Percentiles rank a stretch among this genome's conserved stretches.
Evolutionary conservation across 2,329 filamentous ascomycete genomes (phyloP).

Genomic region (Aspergillus awamori): DNA sequence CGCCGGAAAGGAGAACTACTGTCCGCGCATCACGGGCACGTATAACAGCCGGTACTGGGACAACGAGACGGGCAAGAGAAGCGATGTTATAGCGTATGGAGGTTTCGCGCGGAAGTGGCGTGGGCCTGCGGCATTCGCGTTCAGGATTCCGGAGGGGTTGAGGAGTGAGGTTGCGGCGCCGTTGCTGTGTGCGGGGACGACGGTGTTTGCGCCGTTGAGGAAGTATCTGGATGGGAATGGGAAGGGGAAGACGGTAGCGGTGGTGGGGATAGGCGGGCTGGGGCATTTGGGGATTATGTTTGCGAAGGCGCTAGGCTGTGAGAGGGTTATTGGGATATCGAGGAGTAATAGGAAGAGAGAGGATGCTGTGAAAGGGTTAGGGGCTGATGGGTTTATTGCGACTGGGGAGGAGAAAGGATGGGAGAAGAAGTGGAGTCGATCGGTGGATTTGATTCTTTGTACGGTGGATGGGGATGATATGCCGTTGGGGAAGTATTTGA

Average conservation of each 20-base stretch:
- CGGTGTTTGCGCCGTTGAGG: slow-evolving; percentile 69
- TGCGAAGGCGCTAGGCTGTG: slow-evolving; percentile 69
- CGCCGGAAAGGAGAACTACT: slow-evolving; percentile 45
- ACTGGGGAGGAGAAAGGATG: slow-evolving; percentile 61
- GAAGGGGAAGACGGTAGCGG: slow-evolving; percentile 70
- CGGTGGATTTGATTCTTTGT: slow-evolving; percentile 59
- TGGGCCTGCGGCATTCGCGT: slow-evolving; percentile 60
- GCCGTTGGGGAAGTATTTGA: slow-evolving; percentile 65
- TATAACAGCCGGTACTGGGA: slow-evolving; percentile 42
- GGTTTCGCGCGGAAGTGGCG: slow-evolving; percentile 63
- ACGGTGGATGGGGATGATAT: slow-evolving; percentile 64
- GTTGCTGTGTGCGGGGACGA: slow-evolving; percentile 78
- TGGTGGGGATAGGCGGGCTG: slow-evolving; percentile 73
- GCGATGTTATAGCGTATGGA: slow-evolving; percentile 37
- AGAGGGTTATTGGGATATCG: slow-evolving; percentile 62
- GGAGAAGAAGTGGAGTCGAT: slow-evolving; percentile 51
- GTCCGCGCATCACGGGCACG: slow-evolving; percentile 39
- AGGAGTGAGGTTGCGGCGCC: slow-evolving; percentile 61
- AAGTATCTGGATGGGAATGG: slow-evolving; percentile 59
- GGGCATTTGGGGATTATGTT: slow-evolving; percentile 75
- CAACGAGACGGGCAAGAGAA: not conserved
- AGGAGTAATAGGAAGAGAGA: slow-evolving; percentile 53
- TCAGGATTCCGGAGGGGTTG: slow-evolving; percentile 58
- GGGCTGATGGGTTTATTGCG: slow-evolving; percentile 59
- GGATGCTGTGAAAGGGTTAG: slow-evolving; percentile 55